Evolutionary conservation across 192 early-diverging fungal genomes (phyloP).

Genomic region (Bifiguratus adelaidae): DNA sequence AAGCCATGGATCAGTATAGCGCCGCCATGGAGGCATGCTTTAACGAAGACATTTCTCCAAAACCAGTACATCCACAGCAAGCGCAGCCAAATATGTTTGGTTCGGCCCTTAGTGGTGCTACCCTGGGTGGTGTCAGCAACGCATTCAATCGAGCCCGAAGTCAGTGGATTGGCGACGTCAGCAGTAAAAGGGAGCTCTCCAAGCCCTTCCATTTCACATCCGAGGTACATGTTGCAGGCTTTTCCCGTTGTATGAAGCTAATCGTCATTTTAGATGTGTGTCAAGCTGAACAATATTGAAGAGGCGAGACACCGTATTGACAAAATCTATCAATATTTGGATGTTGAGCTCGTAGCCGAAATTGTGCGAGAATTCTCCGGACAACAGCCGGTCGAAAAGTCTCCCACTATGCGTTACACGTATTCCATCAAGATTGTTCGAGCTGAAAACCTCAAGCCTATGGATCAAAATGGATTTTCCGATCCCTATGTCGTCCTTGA

Average conservation of each 20-base stretch:
- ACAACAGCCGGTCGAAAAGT: conserved; percentile 12
- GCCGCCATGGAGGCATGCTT: conserved; percentile 33
- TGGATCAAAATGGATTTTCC: conserved; percentile 46
- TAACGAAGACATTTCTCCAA: conserved; percentile 24
- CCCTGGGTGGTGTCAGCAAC: not conserved
- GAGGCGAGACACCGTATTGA: conserved; percentile 36
- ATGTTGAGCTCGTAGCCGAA: conserved; percentile 38
- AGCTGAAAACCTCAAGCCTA: conserved; percentile 48
- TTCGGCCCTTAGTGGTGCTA: no score
- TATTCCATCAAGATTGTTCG: conserved; percentile 60
- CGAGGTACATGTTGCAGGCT: conserved; percentile 17
- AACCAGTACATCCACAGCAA: not conserved
- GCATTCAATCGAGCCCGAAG: conserved; percentile 10
- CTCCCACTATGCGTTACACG: conserved; percentile 27
- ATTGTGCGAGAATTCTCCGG: conserved; percentile 30
- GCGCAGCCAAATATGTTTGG: no score
- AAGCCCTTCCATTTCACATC: conserved; percentile 35
- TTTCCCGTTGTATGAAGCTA: not conserved
- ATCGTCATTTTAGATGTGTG: conserved; percentile 29
- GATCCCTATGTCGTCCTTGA: conserved; percentile 61
- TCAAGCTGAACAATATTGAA: conserved; percentile 47
- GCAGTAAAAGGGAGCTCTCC: conserved; percentile 6
- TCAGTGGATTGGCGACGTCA: conserved; percentile 10
- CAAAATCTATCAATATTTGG: conserved; percentile 40
- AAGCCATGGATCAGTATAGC: conserved; percentile 53